phyloP scores from a whole-genome alignment of 345 rosid species.

The Iberis pinnata region DNA sequence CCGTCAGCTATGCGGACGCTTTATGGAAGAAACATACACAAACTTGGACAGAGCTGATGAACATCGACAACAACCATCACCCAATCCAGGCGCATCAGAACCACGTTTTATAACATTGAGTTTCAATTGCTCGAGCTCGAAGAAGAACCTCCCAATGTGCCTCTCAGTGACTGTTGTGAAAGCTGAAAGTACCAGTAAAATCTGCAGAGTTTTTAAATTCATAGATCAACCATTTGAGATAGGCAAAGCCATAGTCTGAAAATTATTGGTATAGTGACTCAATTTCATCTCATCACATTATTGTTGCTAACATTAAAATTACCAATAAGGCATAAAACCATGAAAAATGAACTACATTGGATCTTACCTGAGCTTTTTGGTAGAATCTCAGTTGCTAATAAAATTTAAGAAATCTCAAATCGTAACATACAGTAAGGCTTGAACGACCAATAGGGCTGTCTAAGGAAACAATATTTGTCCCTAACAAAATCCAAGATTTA shows the following conservation, averaged over 20 bases:
- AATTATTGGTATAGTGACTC: too few relatives aligned
- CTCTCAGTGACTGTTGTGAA: slow-evolving; percentile 77
- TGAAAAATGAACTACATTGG: neutral
- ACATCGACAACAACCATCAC: too few relatives aligned
- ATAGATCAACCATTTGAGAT: neutral
- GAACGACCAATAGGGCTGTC: slow-evolving; percentile 82
- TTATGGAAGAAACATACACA: too few relatives aligned
- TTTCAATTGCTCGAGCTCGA: slow-evolving; percentile 87
- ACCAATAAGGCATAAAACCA: neutral
- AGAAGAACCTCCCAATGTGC: slow-evolving; percentile 96
- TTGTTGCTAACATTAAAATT: too few relatives aligned
- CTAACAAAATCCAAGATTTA: too few relatives aligned
- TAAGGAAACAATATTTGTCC: slow-evolving; percentile 57
- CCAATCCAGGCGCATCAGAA: too few relatives aligned
- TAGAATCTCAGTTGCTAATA: slow-evolving; percentile 81
- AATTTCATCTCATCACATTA: too few relatives aligned
- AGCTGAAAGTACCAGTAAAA: slow-evolving; percentile 81
- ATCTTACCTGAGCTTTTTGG: slow-evolving; percentile 68
- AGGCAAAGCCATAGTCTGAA: neutral
- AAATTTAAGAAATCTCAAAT: slow-evolving; percentile 83
- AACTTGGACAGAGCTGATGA: too few relatives aligned
- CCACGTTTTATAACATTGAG: too few relatives aligned
- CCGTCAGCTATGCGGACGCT: too few relatives aligned
- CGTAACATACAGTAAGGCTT: slow-evolving; percentile 84
- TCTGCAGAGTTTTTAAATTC: slow-evolving; percentile 34